These are phyloP conservation scores for Mycena sp. DNA, from an alignment of 1,284 basidiomycete genomes.

Conservation along the genomic window DNA sequence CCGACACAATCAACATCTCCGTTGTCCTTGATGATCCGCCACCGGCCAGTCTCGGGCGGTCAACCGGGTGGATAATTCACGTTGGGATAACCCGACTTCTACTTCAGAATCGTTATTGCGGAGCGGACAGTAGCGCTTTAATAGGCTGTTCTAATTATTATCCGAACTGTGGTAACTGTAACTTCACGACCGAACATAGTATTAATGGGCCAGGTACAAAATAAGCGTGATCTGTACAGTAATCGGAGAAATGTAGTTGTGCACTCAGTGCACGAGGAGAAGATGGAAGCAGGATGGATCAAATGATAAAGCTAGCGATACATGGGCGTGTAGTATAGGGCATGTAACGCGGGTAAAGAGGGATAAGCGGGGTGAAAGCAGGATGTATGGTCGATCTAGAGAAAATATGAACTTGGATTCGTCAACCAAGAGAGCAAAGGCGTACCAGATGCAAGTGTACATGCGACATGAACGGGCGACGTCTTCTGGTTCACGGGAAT, in stretches of 20 bases:
- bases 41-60: background rate
- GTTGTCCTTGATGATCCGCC: background rate
- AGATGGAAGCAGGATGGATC: too few species aligned
- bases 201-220: too few species aligned
- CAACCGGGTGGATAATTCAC: background rate
- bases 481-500: background rate
- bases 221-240: too few species aligned
- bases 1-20: background rate
- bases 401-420: too few species aligned
- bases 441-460: constrained; percentile 6
- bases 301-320: constrained; percentile 8
- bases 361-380: background rate
- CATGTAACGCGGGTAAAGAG: background rate
- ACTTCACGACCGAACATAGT: background rate
- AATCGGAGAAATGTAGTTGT: too few species aligned
- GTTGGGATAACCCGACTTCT: constrained; percentile 21
- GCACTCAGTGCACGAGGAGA: background rate
- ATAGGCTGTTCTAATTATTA: too few species aligned
- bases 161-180: background rate
- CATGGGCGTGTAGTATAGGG: background rate
- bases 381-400: too few species aligned
- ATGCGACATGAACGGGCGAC: constrained; percentile 8
- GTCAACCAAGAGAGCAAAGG: too few species aligned
- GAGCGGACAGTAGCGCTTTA: constrained; percentile 16
- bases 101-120: constrained; percentile 28